These are phyloP conservation scores for Saraca asoca DNA, from an alignment of 331 rosid species.

Conservation along the genomic window DNA sequence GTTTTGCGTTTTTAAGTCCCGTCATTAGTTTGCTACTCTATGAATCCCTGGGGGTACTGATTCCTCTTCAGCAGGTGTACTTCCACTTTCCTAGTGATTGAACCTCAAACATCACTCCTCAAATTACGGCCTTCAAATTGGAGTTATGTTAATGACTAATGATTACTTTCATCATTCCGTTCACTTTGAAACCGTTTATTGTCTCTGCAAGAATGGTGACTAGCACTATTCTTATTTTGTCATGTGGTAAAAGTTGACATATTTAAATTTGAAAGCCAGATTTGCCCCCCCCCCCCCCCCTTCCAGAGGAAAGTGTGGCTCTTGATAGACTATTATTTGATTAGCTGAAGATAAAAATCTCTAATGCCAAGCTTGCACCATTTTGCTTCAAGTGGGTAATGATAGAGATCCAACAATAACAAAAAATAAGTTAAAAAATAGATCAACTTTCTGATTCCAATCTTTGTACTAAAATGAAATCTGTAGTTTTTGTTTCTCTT, in stretches of 20 bases:
- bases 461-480: constrained; percentile 33
- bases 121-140: background rate
- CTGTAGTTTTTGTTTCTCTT: constrained; percentile 9
- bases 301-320: background rate
- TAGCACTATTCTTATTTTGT: too few species aligned
- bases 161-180: too few species aligned
- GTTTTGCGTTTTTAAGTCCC: background rate
- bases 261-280: too few species aligned
- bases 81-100: background rate
- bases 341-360: constrained; percentile 1
- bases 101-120: background rate
- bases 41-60: constrained; percentile 9
- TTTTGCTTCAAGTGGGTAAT: constrained; percentile 38
- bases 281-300: too few species aligned
- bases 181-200: too few species aligned
- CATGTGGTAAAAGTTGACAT: too few species aligned
- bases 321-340: background rate
- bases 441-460: constrained; percentile 31
- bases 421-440: constrained; percentile 18
- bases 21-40: background rate
- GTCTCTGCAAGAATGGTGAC: too few species aligned
- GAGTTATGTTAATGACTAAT: too few species aligned
- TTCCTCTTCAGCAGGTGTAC: background rate
- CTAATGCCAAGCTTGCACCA: constrained; percentile 32
- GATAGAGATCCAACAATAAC: constrained; percentile 37